Base-by-base conservation (phyloP, 192 early-diverging fungal species). In the Backusella psychrophila region DNA sequence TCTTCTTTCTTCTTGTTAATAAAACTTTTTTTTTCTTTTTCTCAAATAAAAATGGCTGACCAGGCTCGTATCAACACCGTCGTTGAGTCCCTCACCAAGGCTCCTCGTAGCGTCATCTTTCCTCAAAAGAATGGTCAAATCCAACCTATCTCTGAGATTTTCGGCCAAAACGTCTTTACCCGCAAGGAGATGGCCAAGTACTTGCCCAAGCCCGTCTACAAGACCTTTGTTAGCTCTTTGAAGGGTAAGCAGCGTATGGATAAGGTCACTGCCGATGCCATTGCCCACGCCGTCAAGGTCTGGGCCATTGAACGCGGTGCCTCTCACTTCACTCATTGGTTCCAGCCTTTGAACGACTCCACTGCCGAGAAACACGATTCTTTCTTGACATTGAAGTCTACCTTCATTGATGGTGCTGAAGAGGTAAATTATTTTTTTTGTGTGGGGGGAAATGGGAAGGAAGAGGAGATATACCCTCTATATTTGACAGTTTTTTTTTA, bases 331-430 rank as follows among this genome's bases (percentile, higher is more conserved):
- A 97, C 96, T 66, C 98, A 99, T 87, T 98, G 96, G 96, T 99
- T 99, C 94, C 98, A 99, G 90, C 98, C 98, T 77, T 96, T 97
- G 91, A 99, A 97, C 8, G 98, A 93, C 70, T 90, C 94, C 56
- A 99, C 98, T 63, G 98, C 98, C 72, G 96, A 98, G 88, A 99
- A 99, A 91, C 98, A 99, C 87, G 98, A 99, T 89, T 92, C 96
- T 56, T 99, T 99, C 90, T 87, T 99, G 79, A 92, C 93, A 33
- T 84, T 99, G 34, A 93, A 94, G 84, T 90, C 90, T 63, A 91
- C 87, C 77, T 93, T 94, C 69, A 91, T 90, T 76, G 87, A 89
- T 75, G 93, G 93, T 49, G 91, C 94, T 76, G 96, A 96, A 84
- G 94, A 96, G 89, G 87, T 92, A 77, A 65, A 70, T 71, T 23